phyloP scores from a whole-genome alignment of 2,329 filamentous ascomycete species.

The Exophiala spinifera region DNA sequence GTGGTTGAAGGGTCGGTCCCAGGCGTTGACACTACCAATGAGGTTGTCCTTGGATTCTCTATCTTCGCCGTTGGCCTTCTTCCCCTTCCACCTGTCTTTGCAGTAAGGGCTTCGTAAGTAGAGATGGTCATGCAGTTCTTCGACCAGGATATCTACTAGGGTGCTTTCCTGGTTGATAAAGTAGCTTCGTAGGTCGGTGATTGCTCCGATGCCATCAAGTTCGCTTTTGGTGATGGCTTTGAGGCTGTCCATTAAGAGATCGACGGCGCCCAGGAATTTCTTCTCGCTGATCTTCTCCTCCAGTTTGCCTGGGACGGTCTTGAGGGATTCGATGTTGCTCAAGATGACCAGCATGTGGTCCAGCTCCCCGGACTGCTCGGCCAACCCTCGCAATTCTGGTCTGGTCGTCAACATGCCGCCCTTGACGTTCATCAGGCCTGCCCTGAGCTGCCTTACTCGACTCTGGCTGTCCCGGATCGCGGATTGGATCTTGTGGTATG shows the following conservation, averaged over 20 bases:
- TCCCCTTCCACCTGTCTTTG: slow-evolving; percentile 87
- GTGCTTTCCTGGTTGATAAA: slow-evolving; percentile 89
- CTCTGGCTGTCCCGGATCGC: slow-evolving; percentile 87
- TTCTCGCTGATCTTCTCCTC: slow-evolving; percentile 96
- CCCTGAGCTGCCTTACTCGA: slow-evolving; percentile 76
- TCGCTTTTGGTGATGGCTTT: slow-evolving; percentile 81
- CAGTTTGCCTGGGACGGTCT: slow-evolving; percentile 83
- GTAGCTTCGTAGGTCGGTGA: slow-evolving; percentile 82
- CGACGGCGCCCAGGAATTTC: slow-evolving; percentile 86
- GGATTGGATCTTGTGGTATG: slow-evolving; percentile 96
- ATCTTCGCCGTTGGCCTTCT: slow-evolving; percentile 44
- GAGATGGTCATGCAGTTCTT: slow-evolving; percentile 93
- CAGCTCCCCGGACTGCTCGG: slow-evolving; percentile 82
- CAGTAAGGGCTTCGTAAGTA: slow-evolving; percentile 98
- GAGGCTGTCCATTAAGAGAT: slow-evolving; percentile 83
- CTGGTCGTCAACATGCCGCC: slow-evolving; percentile 78
- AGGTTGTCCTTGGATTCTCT: slow-evolving; percentile 25
- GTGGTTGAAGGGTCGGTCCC: slow-evolving; percentile 54
- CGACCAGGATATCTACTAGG: slow-evolving; percentile 90
- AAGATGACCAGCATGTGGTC: slow-evolving; percentile 84
- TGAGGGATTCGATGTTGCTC: slow-evolving; percentile 80
- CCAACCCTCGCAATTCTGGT: slow-evolving; percentile 86
- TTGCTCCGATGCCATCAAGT: slow-evolving; percentile 83
- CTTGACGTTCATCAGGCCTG: slow-evolving; percentile 78
- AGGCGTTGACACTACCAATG: slow-evolving; percentile 34